Evolutionary conservation across 257 asterid species (phyloP), one percentile per base, ranked within the genome.

Genomic region (Capsicum baccatum): DNA sequence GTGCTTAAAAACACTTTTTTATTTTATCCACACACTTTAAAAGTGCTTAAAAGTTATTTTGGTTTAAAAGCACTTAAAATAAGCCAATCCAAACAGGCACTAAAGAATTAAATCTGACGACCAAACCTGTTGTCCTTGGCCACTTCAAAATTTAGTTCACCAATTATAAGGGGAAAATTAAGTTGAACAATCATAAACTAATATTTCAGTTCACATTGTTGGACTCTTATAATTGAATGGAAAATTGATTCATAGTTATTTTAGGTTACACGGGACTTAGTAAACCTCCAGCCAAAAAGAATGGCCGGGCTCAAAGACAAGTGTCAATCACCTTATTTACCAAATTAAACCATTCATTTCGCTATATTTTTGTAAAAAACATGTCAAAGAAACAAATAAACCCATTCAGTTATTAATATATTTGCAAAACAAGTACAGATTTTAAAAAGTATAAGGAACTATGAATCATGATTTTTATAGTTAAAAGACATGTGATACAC

Each of bases 121-220:
- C 57, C 58, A 50, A 50, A 12, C 12, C 4, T 50, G 44, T 12
- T 50, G 62, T 74, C 81, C 21, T 26, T 50, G 8, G 81, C 42
- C 79, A 71, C 79, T 71, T 44, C 79, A 44, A 70, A 71, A 16
- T 70, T 44, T 17, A 71, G 58, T 71, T 42, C n/a, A 69, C 78
- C 78, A 16, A 39, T 39, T 69, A 14, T 4, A 39, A 69, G 54
- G 74, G 55, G 33, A 69, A 39, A 39, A 39, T 16, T 74, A 52
- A 14, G 62, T 26, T 52, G 63, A 50, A 11, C 35, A 76, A 52
- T 21, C 14, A 15, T 52, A 76, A 76, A 52, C 62, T 50, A 50
- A 74, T 50, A 74, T 50, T 74, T 26, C 35, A 50, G 19, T 21
- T 21, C 81, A 50, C 42, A 8, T 50, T 74, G 13, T 52, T 50